Percentiles rank a stretch among this genome's conserved stretches.
These are phyloP conservation scores for Phaeosphaeriaceae sp. DNA, from an alignment of 2,329 filamentous ascomycete species.

Conservation along the genomic window DNA sequence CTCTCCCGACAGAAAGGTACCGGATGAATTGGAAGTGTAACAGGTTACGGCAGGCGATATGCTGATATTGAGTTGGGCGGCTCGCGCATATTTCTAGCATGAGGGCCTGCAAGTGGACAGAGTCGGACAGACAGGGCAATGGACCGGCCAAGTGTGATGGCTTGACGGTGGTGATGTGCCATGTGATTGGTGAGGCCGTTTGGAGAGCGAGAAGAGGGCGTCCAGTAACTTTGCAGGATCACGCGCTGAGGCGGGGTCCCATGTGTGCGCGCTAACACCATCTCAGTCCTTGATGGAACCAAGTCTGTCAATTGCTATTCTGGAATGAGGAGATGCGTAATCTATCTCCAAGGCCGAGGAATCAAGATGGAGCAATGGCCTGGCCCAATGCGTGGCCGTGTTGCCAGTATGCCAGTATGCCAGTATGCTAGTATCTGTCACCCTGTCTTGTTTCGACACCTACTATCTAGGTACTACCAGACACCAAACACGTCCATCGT, in stretches of 20 bases:
- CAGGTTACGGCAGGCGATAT: conserved; percentile 36
- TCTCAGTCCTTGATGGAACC: no score
- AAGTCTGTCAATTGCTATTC: no score
- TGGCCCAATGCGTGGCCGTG: not conserved
- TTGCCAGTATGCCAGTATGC: not conserved
- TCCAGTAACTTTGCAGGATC: conserved; percentile 38
- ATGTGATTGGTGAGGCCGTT: conserved; percentile 40
- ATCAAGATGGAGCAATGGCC: not conserved
- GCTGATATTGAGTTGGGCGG: conserved; percentile 31
- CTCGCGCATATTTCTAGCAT: conserved; percentile 27
- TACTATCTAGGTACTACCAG: no score
- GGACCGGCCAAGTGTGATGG: conserved; percentile 31
- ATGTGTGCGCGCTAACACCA: conserved; percentile 14
- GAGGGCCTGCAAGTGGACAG: conserved; percentile 36
- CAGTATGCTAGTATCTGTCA: no score
- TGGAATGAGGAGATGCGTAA: not conserved
- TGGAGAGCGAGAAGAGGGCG: conserved; percentile 31
- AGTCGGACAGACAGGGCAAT: conserved; percentile 31
- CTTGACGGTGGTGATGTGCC: conserved; percentile 15
- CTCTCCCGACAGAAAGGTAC: conserved; percentile 29
- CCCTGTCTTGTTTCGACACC: not conserved
- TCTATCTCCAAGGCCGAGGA: not conserved
- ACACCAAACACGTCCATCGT: conserved; percentile 1
- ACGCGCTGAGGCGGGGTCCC: conserved; percentile 44
- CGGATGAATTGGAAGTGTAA: conserved; percentile 29